Conservation (phyloP, 1,139 yeast genomes). For the Scheffersomyces insectosa region DNA sequence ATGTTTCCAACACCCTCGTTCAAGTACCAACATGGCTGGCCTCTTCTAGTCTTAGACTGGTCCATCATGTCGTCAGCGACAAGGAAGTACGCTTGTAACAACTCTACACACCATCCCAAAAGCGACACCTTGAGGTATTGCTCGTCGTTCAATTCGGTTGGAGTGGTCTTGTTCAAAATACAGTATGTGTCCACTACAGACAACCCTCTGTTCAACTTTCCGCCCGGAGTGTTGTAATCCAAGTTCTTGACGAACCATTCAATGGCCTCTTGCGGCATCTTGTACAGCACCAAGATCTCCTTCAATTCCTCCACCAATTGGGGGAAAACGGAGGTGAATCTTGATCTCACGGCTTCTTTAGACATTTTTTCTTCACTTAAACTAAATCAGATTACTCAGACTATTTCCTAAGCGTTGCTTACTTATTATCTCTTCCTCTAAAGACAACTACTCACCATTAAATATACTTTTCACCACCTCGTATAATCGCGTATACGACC, state of each 20-base stretch:
- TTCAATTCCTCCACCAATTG: slow-evolving; percentile 71
- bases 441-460: too few relatives aligned
- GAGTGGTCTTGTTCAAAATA: slow-evolving; percentile 65
- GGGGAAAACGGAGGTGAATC: slow-evolving; percentile 76
- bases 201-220: slow-evolving; percentile 93
- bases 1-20: slow-evolving; percentile 79
- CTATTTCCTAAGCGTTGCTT: too few relatives aligned
- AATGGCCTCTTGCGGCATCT: slow-evolving; percentile 84
- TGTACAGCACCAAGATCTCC: slow-evolving; percentile 62
- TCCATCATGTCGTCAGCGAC: slow-evolving; percentile 99
- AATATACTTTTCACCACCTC: too few relatives aligned
- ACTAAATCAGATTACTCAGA: too few relatives aligned
- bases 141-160: slow-evolving; percentile 56
- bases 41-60: slow-evolving; percentile 93
- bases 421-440: too few relatives aligned
- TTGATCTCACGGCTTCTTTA: slow-evolving; percentile 49
- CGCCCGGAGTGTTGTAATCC: slow-evolving; percentile 92
- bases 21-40: slow-evolving; percentile 98
- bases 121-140: slow-evolving; percentile 86
- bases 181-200: slow-evolving; percentile 93
- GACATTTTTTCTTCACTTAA: slow-evolving; percentile 17
- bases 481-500: too few relatives aligned
- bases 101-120: slow-evolving; percentile 95
- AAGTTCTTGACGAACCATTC: slow-evolving; percentile 79
- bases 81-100: slow-evolving; percentile 92